Evolutionary conservation across 768 basidiomycete genomes (phyloP).

Genomic region (Clitopilus passeckerianus): DNA sequence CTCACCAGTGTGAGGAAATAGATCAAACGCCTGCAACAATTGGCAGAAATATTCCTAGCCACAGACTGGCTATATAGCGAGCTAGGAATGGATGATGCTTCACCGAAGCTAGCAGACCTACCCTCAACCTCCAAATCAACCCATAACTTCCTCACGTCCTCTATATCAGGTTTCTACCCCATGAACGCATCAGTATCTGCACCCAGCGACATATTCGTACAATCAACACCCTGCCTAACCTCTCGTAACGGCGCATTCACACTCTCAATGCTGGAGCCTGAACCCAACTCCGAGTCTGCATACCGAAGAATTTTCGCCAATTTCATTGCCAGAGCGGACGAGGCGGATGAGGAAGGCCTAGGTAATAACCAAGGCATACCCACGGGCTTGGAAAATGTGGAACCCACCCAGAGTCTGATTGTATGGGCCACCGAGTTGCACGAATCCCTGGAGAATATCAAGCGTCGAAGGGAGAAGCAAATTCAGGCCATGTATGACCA

Average conservation of each 20-base stretch:
- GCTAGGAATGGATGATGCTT: slow-evolving; percentile 57
- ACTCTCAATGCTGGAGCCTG: slow-evolving; percentile 30
- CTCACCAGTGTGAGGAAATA: not conserved
- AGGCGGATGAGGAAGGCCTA: slow-evolving; percentile 45
- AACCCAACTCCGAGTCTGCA: slow-evolving; percentile 31
- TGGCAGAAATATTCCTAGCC: slow-evolving; percentile 63
- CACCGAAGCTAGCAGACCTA: slow-evolving; percentile 46
- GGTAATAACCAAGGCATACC: slow-evolving; percentile 29
- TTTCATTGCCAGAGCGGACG: slow-evolving; percentile 61
- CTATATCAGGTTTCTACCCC: slow-evolving; percentile 26
- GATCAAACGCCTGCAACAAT: slow-evolving; percentile 62
- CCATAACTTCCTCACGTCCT: slow-evolving; percentile 17
- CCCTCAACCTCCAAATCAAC: slow-evolving; percentile 21
- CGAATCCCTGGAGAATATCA: slow-evolving; percentile 63
- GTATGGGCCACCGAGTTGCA: slow-evolving; percentile 61
- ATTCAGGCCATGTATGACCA: slow-evolving; percentile 96
- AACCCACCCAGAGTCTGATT: slow-evolving; percentile 74
- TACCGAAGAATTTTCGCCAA: slow-evolving; percentile 57
- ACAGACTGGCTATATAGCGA: slow-evolving; percentile 83
- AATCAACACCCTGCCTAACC: slow-evolving; percentile 47
- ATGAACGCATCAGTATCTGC: slow-evolving; percentile 11
- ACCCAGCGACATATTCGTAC: slow-evolving; percentile 42
- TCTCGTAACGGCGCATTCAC: slow-evolving; percentile 31
- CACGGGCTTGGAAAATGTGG: slow-evolving; percentile 66
- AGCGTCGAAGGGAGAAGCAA: slow-evolving; percentile 68